Conservation (phyloP, 2,329 filamentous ascomycete genomes). For the Aureobasidium sp. region DNA sequence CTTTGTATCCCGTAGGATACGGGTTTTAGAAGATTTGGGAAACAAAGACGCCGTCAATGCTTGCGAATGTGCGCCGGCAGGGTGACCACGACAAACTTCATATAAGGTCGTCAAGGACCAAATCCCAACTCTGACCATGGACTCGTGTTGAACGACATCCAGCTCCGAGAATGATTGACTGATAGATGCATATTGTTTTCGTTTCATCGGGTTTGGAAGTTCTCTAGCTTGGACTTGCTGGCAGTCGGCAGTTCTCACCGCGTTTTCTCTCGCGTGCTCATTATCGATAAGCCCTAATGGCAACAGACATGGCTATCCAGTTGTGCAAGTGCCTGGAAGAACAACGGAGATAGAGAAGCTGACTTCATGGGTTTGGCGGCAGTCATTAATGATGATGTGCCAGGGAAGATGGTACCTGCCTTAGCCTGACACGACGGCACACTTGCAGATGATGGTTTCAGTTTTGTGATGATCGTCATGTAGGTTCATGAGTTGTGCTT, state of each 20-base stretch:
- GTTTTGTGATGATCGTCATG: conserved; percentile 2
- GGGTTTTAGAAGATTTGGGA: no score
- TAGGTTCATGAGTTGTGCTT: neutral
- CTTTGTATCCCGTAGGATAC: no score
- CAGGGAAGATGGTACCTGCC: conserved; percentile 7
- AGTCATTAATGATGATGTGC: neutral
- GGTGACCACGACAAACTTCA: neutral
- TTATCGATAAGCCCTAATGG: neutral
- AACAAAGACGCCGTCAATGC: no score
- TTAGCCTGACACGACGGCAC: neutral
- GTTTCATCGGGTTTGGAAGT: conserved; percentile 3
- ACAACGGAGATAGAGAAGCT: no score
- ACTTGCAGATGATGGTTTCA: conserved; percentile 7
- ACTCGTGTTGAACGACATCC: neutral
- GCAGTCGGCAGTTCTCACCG: no score
- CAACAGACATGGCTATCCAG: no score
- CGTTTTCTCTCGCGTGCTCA: no score
- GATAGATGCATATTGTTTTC: conserved; percentile 1
- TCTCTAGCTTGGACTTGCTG: neutral
- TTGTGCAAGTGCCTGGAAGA: no score
- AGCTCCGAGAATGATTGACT: neutral
- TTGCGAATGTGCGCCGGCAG: no score
- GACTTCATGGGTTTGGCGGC: no score
- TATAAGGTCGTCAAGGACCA: neutral
- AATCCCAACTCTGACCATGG: neutral